Evolutionary conservation across 2,329 filamentous ascomycete genomes (phyloP), one percentile per base, ranked within the genome.

Genomic region (Fusarium subglutinans): DNA sequence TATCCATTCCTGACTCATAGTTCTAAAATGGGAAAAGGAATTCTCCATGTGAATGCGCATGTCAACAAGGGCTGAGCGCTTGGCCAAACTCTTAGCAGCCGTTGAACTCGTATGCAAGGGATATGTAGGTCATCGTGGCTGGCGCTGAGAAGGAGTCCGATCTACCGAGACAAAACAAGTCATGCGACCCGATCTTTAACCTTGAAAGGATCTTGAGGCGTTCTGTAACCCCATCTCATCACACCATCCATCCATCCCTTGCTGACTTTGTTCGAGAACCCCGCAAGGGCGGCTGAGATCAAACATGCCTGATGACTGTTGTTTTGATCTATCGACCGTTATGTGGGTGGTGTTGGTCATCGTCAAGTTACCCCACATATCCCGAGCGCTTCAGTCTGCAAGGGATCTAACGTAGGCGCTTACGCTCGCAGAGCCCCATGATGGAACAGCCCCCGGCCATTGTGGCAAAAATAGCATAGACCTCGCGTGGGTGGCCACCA

Each of bases 391-490:
- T 74, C 63, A 56, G 48, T 40, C 69, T 78, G 77, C 74, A 78
- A 77, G 72, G 73, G 66, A 72, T 40, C 69, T 48, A 44, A 44
- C 41, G 41, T 43, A 56, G 75, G 77, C 77, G 77, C 77, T 78
- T 78, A 78, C 75, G 22, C 48, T 66, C 47, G 61, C 62, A 75
- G 68, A 74, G 65, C 66, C 68, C 70, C 71, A 73, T 59, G 60
- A 66, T 58, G 62, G 62, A 69, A 69, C 54, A 45, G 66, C 63
- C 69, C 73, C 74, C 68, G 68, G 44, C 50, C 66, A 66, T 44
- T 53, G 43, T 68, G 53, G 59, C 73, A 75, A 79, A 76, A 77
- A 79, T 77, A 77, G 77, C 60, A 71, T 33, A 66, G 43, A 61
- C 50, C 41, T 58, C n/a, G 72, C 40, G 59, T 66, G 69, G 58